Evolutionary conservation across 257 asterid species (phyloP).

Genomic region (Nicotiana attenuata): DNA sequence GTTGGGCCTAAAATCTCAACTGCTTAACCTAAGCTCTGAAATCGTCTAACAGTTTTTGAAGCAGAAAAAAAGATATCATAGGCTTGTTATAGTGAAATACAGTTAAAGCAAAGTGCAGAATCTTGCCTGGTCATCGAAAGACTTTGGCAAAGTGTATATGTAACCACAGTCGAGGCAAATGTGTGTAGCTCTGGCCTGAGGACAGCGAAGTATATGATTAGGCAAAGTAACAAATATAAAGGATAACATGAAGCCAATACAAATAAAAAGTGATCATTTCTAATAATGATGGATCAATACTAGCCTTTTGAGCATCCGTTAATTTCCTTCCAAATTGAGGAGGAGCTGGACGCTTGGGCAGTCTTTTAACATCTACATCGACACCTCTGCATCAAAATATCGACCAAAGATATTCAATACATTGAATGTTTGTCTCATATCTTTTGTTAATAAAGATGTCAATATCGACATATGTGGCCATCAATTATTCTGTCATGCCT

Average conservation of each 20-base stretch:
- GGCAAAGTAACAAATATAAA: background rate
- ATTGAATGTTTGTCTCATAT: background rate
- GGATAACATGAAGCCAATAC: background rate
- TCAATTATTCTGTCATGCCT: background rate
- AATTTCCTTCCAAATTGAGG: constrained; percentile 89
- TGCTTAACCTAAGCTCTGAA: background rate
- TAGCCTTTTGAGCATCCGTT: constrained; percentile 82
- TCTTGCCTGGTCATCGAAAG: constrained; percentile 89
- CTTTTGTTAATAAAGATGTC: background rate
- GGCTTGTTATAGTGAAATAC: background rate
- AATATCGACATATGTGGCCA: background rate
- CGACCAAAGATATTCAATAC: background rate
- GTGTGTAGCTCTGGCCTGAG: constrained; percentile 87
- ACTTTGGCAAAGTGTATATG: constrained; percentile 69
- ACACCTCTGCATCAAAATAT: constrained; percentile 53
- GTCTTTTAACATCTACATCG: constrained; percentile 77
- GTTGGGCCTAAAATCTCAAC: background rate
- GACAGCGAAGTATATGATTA: background rate
- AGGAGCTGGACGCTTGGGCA: constrained; percentile 92
- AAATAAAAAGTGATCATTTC: background rate
- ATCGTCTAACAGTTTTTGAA: background rate
- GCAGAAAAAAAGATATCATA: background rate
- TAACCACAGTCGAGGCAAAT: constrained; percentile 97
- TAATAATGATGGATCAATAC: background rate
- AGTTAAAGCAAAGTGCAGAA: constrained; percentile 7